phyloP scores from a whole-genome alignment of 2,329 filamentous ascomycete genomes.

The Herpotrichia juniperi region DNA sequence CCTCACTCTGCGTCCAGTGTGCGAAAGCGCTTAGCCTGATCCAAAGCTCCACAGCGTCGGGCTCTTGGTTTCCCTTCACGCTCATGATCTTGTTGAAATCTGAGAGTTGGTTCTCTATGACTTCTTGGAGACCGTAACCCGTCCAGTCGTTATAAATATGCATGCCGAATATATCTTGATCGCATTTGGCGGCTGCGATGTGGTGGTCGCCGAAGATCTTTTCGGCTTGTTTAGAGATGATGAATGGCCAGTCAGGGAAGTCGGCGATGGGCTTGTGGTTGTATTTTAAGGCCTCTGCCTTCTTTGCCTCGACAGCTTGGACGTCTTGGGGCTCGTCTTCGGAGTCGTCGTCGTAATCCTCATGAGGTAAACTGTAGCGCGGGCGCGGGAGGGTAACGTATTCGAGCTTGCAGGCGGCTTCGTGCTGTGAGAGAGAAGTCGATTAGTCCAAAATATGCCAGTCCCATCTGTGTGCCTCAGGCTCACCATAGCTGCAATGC shows the following conservation, averaged over 20 bases:
- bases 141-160: conserved; percentile 14
- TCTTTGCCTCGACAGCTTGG: background rate
- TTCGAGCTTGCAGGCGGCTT: too few relatives aligned
- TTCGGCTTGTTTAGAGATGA: conserved; percentile 7
- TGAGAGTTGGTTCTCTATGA: conserved; percentile 1
- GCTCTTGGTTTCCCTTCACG: background rate
- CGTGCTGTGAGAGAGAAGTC: too few relatives aligned
- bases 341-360: background rate
- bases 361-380: background rate
- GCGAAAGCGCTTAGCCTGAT: conserved; percentile 12
- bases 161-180: conserved; percentile 14
- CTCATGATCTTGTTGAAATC: conserved; percentile 9
- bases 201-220: conserved; percentile 7
- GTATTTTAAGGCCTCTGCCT: too few relatives aligned
- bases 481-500: too few relatives aligned
- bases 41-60: conserved; percentile 12
- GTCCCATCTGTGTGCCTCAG: too few relatives aligned
- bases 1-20: conserved; percentile 8
- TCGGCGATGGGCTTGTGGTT: background rate
- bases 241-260: conserved; percentile 9
- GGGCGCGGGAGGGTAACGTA: background rate
- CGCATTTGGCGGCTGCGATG: conserved; percentile 9
- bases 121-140: conserved; percentile 7
- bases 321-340: background rate
- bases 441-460: too few relatives aligned